Evolutionary conservation across 495 filamentous ascomycete genomes (phyloP).

Genomic region (Hyaloscypha finlandica): DNA sequence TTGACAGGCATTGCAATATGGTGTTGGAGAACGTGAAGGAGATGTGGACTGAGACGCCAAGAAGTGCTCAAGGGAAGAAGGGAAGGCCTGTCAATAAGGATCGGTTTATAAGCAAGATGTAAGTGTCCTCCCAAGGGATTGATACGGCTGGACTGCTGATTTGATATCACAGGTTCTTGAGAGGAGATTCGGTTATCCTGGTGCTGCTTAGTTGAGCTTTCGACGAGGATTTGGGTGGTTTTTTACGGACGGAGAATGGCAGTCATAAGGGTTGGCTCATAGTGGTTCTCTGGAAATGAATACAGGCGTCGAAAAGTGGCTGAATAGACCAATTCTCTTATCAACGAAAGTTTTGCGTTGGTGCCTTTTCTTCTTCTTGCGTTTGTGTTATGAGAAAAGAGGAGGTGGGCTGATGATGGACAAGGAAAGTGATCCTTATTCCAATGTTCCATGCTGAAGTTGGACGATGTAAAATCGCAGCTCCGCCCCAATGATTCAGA

Average conservation of each 20-base stretch:
- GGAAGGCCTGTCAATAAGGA: constrained; percentile 96
- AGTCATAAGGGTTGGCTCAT: constrained; percentile 28
- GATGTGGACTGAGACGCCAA: constrained; percentile 98
- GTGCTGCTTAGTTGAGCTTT: constrained; percentile 74
- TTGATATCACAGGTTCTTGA: constrained; percentile 68
- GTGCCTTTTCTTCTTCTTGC: too few relatives aligned
- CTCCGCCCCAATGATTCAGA: too few relatives aligned
- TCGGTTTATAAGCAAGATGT: constrained; percentile 98
- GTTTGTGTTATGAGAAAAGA: too few relatives aligned
- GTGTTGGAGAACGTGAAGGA: constrained; percentile 98
- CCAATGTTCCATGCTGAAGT: too few relatives aligned
- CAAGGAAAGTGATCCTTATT: too few relatives aligned
- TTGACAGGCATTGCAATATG: constrained; percentile 97
- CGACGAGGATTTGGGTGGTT: constrained; percentile 3
- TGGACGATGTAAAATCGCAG: too few relatives aligned
- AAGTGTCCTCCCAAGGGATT: constrained; percentile 32
- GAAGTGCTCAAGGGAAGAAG: constrained; percentile 72
- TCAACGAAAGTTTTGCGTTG: background rate
- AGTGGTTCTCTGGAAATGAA: constrained; percentile 28
- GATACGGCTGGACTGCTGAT: constrained; percentile 12
- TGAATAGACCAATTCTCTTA: constrained; percentile 28
- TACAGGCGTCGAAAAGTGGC: constrained; percentile 33
- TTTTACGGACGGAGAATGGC: constrained; percentile 19
- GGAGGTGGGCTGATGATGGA: too few relatives aligned
- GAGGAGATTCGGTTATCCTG: constrained; percentile 92